Base-by-base conservation (phyloP, 2,329 filamentous ascomycete genomes). In the Fusarium palustre region DNA sequence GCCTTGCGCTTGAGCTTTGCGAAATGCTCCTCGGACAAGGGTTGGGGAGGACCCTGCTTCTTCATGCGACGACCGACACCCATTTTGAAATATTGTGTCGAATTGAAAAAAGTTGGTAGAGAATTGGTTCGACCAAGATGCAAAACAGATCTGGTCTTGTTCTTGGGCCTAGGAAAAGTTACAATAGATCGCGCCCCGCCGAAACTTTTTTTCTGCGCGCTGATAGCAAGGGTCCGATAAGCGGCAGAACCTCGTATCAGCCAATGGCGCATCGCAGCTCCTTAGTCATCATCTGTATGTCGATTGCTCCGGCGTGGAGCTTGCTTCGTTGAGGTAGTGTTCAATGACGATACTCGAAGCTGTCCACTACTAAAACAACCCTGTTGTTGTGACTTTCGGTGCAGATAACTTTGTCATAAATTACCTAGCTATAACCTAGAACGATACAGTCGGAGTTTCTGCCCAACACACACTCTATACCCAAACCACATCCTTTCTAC, bases 61-160 rank as follows among this genome's bases (percentile, higher is more conserved):
- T 94, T 92, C 91, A 97, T 97, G 76, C 94, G 93, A 79, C 94
- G 92, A 79, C 94, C 92, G 67, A 90, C 88, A 84, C 93, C 94
- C 94, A 97, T 97, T 76, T 79, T 89, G 60, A 68, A 22, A 22
- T 39, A 25, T 55, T 60, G 45, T 41, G 48, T 52, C 48, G 52
- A 52, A 53, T 57, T 38, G 54, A 53, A 46, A 52, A 38, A 39
- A 55, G 58, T 55, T 55, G 54, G 53, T 42, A 38, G 41, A 57
- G 47, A 55, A 52, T 65, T 54, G 64, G 41, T 52, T 58, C 59
- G 63, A 69, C 70, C 52, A 54, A 59, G 54, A 60, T 64, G 57
- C 49, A 66, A 48, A 63, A 57, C 18, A 53, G 56, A 48, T 41
- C 55, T 69, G 59, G 69, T 72, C 69, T 68, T 60, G 60, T 39